Percentiles rank a stretch among this genome's conserved stretches.
phyloP scores from a whole-genome alignment of 2,329 filamentous ascomycete genomes.

The Hymenoscyphus occultus region DNA sequence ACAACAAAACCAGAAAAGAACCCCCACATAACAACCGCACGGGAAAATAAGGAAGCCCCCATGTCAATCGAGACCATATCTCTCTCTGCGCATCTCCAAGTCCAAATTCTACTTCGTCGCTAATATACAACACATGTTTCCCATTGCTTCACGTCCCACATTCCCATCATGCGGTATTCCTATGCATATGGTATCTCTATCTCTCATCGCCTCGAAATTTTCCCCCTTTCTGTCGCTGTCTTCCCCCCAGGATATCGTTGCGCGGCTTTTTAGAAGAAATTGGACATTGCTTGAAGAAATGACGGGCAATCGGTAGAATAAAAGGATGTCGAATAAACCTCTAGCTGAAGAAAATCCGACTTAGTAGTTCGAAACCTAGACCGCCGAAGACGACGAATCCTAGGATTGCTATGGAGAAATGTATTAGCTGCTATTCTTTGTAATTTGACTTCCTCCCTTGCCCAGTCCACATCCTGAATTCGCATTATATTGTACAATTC shows the following conservation, averaged over 20 bases:
- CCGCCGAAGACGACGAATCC: slow-evolving; percentile 37
- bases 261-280: neutral
- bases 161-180: no score
- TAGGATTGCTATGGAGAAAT: slow-evolving; percentile 26
- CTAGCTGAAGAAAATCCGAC: slow-evolving; percentile 35
- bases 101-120: no score
- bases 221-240: neutral
- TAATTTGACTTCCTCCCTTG: neutral
- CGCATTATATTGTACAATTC: neutral
- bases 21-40: no score
- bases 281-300: no score
- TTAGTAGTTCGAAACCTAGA: slow-evolving; percentile 39
- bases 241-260: neutral
- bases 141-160: no score
- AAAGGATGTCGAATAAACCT: neutral
- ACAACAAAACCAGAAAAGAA: no score
- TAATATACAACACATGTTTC: no score
- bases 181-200: no score
- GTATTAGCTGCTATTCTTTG: neutral
- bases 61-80: no score
- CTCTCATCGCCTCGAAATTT: no score
- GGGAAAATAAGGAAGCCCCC: no score
- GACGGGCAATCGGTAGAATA: neutral
- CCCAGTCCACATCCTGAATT: neutral
- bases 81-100: no score